Conservation (phyloP, 2,329 filamentous ascomycete genomes). For the Grosmannia huntii region DNA sequence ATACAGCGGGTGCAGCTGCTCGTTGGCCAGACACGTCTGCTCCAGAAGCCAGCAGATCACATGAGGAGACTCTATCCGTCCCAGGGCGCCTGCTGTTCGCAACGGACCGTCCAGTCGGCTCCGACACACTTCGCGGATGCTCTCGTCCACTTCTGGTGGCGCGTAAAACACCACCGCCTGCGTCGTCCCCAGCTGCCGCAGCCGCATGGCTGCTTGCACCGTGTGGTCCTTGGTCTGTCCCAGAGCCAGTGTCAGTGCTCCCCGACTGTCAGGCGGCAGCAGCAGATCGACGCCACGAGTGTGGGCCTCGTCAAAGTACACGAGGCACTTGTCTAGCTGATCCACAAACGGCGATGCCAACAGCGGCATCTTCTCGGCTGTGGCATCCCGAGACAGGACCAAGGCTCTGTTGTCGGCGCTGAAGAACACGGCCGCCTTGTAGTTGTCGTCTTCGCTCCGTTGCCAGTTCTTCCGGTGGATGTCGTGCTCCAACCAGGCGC, state of each 20-base stretch:
- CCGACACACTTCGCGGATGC: slow-evolving; percentile 35
- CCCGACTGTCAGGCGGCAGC: slow-evolving; percentile 31
- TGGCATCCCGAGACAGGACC: slow-evolving; percentile 3
- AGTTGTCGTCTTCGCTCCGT: too few relatives aligned
- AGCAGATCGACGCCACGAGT: slow-evolving; percentile 49
- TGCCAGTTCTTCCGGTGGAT: slow-evolving; percentile 2
- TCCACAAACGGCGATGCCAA: slow-evolving; percentile 5
- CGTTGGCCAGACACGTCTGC: slow-evolving; percentile 47
- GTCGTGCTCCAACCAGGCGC: slow-evolving; percentile 37
- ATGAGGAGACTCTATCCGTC: slow-evolving; percentile 24
- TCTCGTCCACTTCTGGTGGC: slow-evolving; percentile 48
- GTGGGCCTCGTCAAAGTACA: slow-evolving; percentile 50
- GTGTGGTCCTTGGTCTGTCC: slow-evolving; percentile 47
- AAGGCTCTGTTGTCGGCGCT: slow-evolving; percentile 1
- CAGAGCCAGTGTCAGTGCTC: slow-evolving; percentile 42
- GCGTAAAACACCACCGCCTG: slow-evolving; percentile 44
- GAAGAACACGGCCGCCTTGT: slow-evolving; percentile 40
- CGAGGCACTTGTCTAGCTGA: slow-evolving; percentile 28
- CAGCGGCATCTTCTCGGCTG: background rate
- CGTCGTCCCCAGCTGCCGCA: slow-evolving; percentile 42
- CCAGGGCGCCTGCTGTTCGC: background rate
- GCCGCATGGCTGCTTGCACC: slow-evolving; percentile 54
- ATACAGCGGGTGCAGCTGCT: slow-evolving; percentile 46
- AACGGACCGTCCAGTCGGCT: slow-evolving; percentile 12
- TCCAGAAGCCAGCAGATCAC: slow-evolving; percentile 47